Conservation (phyloP, 1,139 yeast species). For the Yamadazyma sp. region DNA sequence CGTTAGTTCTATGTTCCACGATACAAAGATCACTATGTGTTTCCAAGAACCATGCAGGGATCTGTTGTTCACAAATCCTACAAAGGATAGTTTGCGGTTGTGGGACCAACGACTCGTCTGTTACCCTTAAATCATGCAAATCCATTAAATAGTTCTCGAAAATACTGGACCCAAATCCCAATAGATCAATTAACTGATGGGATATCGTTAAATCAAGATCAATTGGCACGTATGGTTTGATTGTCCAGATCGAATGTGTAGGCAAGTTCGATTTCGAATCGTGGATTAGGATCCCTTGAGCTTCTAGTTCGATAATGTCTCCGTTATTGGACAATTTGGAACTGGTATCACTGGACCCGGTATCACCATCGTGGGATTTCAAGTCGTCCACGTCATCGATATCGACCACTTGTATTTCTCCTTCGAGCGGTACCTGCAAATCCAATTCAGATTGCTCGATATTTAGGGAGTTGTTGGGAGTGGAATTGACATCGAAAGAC, state of each 20-base stretch:
- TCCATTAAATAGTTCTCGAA: slow-evolving; percentile 71
- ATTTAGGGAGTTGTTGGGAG: slow-evolving; percentile 26
- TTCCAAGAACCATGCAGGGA: slow-evolving; percentile 98
- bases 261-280: slow-evolving; percentile 60
- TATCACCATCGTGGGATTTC: slow-evolving; percentile 6
- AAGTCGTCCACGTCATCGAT: slow-evolving; percentile 7
- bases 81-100: slow-evolving; percentile 80
- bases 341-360: slow-evolving; percentile 18
- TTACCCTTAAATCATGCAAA: slow-evolving; percentile 59
- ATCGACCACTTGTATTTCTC: slow-evolving; percentile 1
- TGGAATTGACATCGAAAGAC: slow-evolving; percentile 17
- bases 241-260: slow-evolving; percentile 90
- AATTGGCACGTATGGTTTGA: slow-evolving; percentile 71
- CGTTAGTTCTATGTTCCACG: slow-evolving; percentile 80
- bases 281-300: slow-evolving; percentile 92
- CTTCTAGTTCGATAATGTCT: slow-evolving; percentile 73
- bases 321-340: slow-evolving; percentile 55
- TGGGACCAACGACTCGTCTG: slow-evolving; percentile 67
- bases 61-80: slow-evolving; percentile 83
- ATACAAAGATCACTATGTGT: slow-evolving; percentile 86
- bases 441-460: neutral
- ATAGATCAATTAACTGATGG: slow-evolving; percentile 58
- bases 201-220: slow-evolving; percentile 70
- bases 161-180: slow-evolving; percentile 89
- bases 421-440: neutral